Conservation (phyloP, 2,329 filamentous ascomycete genomes). For the Helotiales sp. region DNA sequence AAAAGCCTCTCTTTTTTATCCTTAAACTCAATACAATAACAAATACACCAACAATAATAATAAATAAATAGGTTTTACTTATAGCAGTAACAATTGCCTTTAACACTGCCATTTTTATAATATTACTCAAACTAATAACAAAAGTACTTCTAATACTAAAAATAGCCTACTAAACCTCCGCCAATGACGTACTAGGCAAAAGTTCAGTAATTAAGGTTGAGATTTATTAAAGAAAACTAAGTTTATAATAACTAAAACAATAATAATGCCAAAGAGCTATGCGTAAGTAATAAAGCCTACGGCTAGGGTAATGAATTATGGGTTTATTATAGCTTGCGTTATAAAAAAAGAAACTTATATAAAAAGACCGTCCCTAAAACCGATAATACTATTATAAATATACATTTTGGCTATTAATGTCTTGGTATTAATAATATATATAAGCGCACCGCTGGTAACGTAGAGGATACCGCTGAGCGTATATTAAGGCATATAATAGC, state of each 20-base stretch:
- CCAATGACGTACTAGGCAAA: constrained; percentile 37
- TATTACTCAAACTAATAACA: constrained; percentile 28
- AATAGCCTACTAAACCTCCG: constrained; percentile 41
- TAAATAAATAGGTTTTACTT: constrained; percentile 43
- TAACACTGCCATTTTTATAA: constrained; percentile 33
- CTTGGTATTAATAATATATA: too few relatives aligned
- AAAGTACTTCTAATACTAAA: constrained; percentile 34
- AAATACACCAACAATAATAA: constrained; percentile 43
- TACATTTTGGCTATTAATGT: constrained; percentile 36
- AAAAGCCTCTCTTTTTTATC: constrained; percentile 47
- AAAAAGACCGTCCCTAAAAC: constrained; percentile 47
- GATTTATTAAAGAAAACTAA: constrained; percentile 47
- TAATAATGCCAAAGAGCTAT: constrained; percentile 45
- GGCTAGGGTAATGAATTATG: constrained; percentile 41
- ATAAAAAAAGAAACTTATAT: constrained; percentile 47
- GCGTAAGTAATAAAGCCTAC: constrained; percentile 48
- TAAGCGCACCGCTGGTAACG: too few relatives aligned
- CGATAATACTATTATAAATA: constrained; percentile 47
- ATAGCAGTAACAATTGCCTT: constrained; percentile 44
- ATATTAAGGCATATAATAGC: neutral
- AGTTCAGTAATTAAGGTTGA: constrained; percentile 38
- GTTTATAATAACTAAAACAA: constrained; percentile 47
- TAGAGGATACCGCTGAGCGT: too few relatives aligned
- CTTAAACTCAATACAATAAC: constrained; percentile 39
- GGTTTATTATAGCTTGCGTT: constrained; percentile 44